A percentile compares a stretch with the other conserved stretches of the same genome.
These are phyloP conservation scores for Skeletonema marinoi DNA, from an alignment of 108 stramenopile species.

Conservation along the genomic window DNA sequence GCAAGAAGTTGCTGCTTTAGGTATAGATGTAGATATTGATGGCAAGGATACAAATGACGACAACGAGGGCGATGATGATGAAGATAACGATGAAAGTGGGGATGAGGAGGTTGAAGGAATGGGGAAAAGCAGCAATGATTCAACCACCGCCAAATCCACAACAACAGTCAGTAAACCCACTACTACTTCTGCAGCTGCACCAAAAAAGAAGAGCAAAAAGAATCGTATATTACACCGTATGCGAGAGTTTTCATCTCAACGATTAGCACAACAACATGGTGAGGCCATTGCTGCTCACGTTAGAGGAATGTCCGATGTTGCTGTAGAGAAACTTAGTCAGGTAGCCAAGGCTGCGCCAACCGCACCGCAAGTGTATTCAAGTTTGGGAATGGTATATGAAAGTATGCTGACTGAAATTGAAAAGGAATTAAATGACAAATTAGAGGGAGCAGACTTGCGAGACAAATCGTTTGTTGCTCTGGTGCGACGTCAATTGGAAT, in stretches of 20 bases:
- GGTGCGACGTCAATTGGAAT: conserved; percentile 44
- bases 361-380: conserved; percentile 86
- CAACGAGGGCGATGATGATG: conserved; percentile 17
- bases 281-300: conserved; percentile 80
- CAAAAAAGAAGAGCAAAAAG: conserved; percentile 25
- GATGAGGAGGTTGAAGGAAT: conserved; percentile 2
- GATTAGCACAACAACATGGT: conserved; percentile 77
- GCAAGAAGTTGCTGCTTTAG: conserved; percentile 29
- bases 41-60: conserved; percentile 8
- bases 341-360: conserved; percentile 78
- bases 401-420: conserved; percentile 67
- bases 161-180: background rate
- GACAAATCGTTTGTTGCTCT: conserved; percentile 19
- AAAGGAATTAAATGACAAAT: conserved; percentile 10
- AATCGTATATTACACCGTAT: conserved; percentile 61
- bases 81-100: conserved; percentile 15
- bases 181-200: background rate
- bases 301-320: conserved; percentile 59
- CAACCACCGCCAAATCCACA: background rate
- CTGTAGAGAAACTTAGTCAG: conserved; percentile 68
- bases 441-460: conserved; percentile 10
- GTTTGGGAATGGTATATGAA: conserved; percentile 87
- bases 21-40: conserved; percentile 25
- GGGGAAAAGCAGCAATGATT: background rate
- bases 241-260: conserved; percentile 69